Evolutionary conservation across 441 rosid genomes (phyloP).

Genomic region (Lepidium campestre): DNA sequence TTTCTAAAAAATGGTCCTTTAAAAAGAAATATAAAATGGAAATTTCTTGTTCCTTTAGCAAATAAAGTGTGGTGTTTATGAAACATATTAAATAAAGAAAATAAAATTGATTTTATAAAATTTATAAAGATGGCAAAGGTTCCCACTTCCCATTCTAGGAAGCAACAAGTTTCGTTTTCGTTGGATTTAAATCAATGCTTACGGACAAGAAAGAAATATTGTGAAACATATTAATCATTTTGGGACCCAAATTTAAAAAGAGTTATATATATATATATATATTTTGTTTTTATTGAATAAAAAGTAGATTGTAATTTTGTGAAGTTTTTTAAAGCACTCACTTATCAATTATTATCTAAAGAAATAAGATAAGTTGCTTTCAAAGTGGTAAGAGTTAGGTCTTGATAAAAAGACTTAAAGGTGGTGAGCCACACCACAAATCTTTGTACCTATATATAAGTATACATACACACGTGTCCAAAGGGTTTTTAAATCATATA

Average conservation of each 20-base stretch:
- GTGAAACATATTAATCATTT: conserved; percentile 23
- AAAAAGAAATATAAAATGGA: not conserved
- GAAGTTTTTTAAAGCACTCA: conserved; percentile 20
- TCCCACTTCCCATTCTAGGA: conserved; percentile 26
- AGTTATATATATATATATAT: not conserved
- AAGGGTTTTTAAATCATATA: not conserved
- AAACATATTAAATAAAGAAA: not conserved
- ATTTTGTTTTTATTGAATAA: conserved; percentile 6
- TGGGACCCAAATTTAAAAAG: conserved; percentile 23
- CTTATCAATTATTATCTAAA: not conserved
- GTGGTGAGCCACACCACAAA: conserved; percentile 20
- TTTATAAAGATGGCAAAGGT: conserved; percentile 18
- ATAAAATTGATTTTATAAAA: not conserved
- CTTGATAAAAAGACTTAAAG: conserved; percentile 3
- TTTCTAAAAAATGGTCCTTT: not conserved
- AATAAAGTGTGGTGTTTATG: conserved; percentile 11
- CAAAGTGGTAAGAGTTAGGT: conserved; percentile 28
- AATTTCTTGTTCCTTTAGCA: not conserved
- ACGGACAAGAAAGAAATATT: conserved; percentile 11
- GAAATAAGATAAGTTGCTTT: conserved; percentile 25
- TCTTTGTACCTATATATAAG: not conserved
- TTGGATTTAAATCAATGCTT: conserved; percentile 23
- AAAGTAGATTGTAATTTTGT: conserved; percentile 10
- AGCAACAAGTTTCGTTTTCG: conserved; percentile 25
- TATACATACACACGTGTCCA: conserved; percentile 16